Evolutionary conservation across 495 filamentous ascomycete genomes (phyloP).

Genomic region (Aspergillus baeticus): DNA sequence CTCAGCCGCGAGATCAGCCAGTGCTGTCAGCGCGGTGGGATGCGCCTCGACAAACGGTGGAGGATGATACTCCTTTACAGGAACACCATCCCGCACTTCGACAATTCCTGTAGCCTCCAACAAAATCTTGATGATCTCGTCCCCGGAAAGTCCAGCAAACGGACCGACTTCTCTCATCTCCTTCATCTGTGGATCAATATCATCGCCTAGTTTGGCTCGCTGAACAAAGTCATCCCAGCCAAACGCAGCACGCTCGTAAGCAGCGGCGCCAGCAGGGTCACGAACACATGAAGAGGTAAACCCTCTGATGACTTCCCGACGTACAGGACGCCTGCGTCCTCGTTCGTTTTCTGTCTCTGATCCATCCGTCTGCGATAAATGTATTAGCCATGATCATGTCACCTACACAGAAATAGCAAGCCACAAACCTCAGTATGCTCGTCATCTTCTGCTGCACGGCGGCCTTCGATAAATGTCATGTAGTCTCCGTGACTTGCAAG

Average conservation of each 20-base stretch:
- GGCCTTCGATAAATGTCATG: constrained; percentile 40
- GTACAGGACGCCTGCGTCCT: constrained; percentile 15
- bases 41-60: constrained; percentile 11
- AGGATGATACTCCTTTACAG: constrained; percentile 8
- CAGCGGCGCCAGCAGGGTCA: constrained; percentile 32
- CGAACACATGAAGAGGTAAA: constrained; percentile 38
- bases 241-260: constrained; percentile 31
- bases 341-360: constrained; percentile 37
- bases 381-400: constrained; percentile 5
- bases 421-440: constrained; percentile 45
- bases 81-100: constrained; percentile 13
- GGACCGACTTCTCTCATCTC: constrained; percentile 27
- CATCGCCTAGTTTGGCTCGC: constrained; percentile 36
- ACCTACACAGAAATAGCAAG: background rate
- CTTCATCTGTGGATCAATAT: constrained; percentile 41
- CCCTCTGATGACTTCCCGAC: constrained; percentile 34
- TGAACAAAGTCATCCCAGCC: constrained; percentile 46
- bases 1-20: constrained; percentile 36
- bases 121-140: constrained; percentile 21
- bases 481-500: constrained; percentile 39
- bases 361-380: constrained; percentile 36
- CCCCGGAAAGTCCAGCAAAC: constrained; percentile 15
- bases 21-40: constrained; percentile 27
- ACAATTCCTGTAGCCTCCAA: constrained; percentile 23
- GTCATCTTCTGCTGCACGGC: constrained; percentile 45